A percentile compares a stretch with the other conserved stretches of the same genome.
These are phyloP conservation scores for Aegilops tauschii DNA, from an alignment of 176 grass and related monocot genomes.

Conservation along the genomic window DNA sequence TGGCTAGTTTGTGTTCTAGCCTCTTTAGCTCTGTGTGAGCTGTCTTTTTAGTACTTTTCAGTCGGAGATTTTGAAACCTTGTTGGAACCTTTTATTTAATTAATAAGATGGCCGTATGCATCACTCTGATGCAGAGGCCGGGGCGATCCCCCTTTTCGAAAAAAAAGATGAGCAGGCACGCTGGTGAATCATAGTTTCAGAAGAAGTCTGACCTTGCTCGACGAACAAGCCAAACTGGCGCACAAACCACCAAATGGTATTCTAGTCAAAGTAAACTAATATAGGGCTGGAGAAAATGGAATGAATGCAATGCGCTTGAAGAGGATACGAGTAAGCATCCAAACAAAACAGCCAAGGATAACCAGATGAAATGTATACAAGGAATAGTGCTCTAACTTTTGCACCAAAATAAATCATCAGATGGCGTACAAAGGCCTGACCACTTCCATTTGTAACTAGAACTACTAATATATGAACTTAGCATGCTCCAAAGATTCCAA, in stretches of 20 bases:
- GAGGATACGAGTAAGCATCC: background rate
- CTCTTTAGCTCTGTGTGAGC: too few species aligned
- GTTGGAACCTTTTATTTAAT: too few species aligned
- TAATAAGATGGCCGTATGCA: too few species aligned
- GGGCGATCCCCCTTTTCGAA: too few species aligned
- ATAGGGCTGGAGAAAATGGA: background rate
- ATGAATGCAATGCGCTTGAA: background rate
- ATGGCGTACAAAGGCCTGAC: background rate
- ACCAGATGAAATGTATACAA: background rate
- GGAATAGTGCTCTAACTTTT: background rate
- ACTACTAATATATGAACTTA: background rate
- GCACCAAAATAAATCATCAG: background rate
- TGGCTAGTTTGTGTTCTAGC: too few species aligned
- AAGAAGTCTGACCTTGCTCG: background rate
- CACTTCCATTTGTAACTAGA: conserved; percentile 4
- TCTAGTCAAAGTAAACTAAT: too few species aligned
- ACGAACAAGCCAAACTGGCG: too few species aligned
- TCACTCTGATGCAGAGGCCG: too few species aligned
- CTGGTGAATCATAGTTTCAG: conserved; percentile 25
- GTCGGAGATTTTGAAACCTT: too few species aligned
- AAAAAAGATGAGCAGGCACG: background rate
- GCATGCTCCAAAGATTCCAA: background rate
- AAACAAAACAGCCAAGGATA: background rate
- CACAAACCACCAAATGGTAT: too few species aligned
- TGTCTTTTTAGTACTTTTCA: too few species aligned